Conservation (phyloP, 352 stramenopile genomes). For the Globisporangium acanthophoron region DNA sequence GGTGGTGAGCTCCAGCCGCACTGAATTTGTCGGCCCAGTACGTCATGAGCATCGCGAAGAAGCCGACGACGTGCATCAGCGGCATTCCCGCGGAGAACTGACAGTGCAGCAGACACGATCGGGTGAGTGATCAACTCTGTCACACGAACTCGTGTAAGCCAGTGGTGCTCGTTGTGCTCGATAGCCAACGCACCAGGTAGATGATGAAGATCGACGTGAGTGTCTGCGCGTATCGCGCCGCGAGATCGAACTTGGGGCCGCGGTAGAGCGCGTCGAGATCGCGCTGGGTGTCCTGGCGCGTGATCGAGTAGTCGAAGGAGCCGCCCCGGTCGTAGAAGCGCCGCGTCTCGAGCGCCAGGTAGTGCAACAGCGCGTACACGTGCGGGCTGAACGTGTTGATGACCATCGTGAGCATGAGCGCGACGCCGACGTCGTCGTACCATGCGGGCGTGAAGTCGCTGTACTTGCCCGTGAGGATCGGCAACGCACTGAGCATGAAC, state of each 20-base stretch:
- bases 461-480: conserved; percentile 69
- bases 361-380: conserved; percentile 52
- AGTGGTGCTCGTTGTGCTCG: background rate
- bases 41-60: conserved; percentile 66
- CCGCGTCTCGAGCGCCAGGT: conserved; percentile 38
- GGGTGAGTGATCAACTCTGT: background rate
- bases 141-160: background rate
- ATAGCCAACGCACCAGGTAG: conserved; percentile 36
- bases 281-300: conserved; percentile 76
- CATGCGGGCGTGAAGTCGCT: conserved; percentile 67
- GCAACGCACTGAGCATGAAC: conserved; percentile 32
- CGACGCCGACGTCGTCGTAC: conserved; percentile 76
- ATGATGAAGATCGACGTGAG: conserved; percentile 80
- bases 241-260: conserved; percentile 74
- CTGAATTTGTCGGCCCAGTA: conserved; percentile 88
- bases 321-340: conserved; percentile 58
- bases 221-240: conserved; percentile 63
- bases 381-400: conserved; percentile 75
- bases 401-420: conserved; percentile 82
- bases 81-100: conserved; percentile 82
- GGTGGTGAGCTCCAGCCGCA: conserved; percentile 18
- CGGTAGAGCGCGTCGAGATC: conserved; percentile 73
- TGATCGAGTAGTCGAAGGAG: conserved; percentile 59
- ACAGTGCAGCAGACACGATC: too few relatives aligned
- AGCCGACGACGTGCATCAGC: conserved; percentile 67